Percentiles rank a stretch among this genome's conserved stretches.
These are phyloP conservation scores for Salmacisia buchloeana DNA, from an alignment of 1,284 basidiomycete genomes.

Conservation along the genomic window DNA sequence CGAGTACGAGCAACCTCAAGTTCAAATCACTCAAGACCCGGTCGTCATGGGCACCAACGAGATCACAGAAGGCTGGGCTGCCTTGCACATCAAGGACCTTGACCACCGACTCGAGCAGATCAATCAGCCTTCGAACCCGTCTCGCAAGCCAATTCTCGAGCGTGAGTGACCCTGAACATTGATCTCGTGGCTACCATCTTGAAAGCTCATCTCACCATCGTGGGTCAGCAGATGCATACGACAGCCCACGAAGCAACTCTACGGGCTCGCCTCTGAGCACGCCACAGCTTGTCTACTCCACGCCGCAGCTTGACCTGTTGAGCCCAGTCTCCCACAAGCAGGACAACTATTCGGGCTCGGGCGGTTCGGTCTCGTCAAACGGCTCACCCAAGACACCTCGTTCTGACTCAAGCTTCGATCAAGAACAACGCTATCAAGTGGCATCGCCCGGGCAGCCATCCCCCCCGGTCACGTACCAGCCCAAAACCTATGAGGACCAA, in stretches of 20 bases:
- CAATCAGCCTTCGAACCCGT: neutral
- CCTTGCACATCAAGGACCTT: neutral
- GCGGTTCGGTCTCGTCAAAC: neutral
- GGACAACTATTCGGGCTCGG: neutral
- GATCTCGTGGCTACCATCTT: neutral
- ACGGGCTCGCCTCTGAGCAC: neutral
- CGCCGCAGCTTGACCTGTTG: neutral
- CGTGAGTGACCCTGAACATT: neutral
- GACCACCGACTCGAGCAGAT: conserved; percentile 3
- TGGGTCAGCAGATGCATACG: neutral
- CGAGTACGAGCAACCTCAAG: neutral
- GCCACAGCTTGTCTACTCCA: conserved; percentile 2
- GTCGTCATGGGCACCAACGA: conserved; percentile 3
- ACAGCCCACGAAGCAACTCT: neutral
- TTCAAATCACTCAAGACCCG: conserved; percentile 2
- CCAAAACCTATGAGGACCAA: neutral
- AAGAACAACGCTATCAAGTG: neutral
- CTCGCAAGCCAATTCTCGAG: conserved; percentile 1
- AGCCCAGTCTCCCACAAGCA: neutral
- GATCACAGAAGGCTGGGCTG: conserved; percentile 6
- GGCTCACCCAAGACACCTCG: conserved; percentile 2
- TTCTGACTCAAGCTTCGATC: neutral
- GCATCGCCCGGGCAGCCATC: neutral
- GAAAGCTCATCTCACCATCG: neutral
- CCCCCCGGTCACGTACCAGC: neutral